A percentile compares a stretch with the other conserved stretches of the same genome.
phyloP scores from a whole-genome alignment of 495 filamentous ascomycete genomes.

The Lepraria neglecta region DNA sequence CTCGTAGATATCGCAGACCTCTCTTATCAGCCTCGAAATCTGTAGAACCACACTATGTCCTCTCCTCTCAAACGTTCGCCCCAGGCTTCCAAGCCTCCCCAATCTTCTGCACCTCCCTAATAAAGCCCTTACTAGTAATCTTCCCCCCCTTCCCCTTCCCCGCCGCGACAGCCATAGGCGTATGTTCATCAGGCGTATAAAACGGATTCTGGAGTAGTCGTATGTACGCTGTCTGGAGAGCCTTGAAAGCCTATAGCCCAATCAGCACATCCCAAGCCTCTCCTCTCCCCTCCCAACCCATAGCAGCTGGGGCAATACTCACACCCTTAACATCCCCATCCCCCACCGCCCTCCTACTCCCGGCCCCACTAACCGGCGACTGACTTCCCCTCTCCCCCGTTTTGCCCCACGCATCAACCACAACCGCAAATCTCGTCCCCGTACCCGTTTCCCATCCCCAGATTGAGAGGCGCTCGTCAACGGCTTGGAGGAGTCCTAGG shows the following conservation, averaged over 20 bases:
- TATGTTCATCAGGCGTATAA: constrained; percentile 81
- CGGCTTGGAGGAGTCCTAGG: constrained; percentile 80
- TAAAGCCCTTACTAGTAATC: constrained; percentile 77
- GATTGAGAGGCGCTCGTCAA: constrained; percentile 84
- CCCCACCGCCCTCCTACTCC: constrained; percentile 32
- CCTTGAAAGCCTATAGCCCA: constrained; percentile 65
- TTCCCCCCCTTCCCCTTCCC: constrained; percentile 47
- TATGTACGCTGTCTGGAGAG: constrained; percentile 87
- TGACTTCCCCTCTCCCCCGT: constrained; percentile 23
- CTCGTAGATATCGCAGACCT: background rate
- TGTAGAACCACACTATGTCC: too few relatives aligned
- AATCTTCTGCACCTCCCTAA: constrained; percentile 74
- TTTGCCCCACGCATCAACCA: constrained; percentile 78
- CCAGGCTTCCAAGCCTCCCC: constrained; percentile 61
- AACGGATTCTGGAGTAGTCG: constrained; percentile 89
- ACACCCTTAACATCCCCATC: constrained; percentile 64
- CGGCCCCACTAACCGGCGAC: constrained; percentile 25
- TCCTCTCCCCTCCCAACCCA: background rate
- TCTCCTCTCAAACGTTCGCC: constrained; percentile 30
- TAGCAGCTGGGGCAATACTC: constrained; percentile 52
- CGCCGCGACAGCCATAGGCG: constrained; percentile 39
- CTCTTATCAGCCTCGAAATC: background rate
- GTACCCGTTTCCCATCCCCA: constrained; percentile 99
- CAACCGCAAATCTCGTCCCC: constrained; percentile 77
- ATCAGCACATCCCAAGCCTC: too few relatives aligned